A percentile compares a stretch with the other conserved stretches of the same genome.
phyloP scores from a whole-genome alignment of 495 filamentous ascomycete species.

The Daldinia vernicosa region DNA sequence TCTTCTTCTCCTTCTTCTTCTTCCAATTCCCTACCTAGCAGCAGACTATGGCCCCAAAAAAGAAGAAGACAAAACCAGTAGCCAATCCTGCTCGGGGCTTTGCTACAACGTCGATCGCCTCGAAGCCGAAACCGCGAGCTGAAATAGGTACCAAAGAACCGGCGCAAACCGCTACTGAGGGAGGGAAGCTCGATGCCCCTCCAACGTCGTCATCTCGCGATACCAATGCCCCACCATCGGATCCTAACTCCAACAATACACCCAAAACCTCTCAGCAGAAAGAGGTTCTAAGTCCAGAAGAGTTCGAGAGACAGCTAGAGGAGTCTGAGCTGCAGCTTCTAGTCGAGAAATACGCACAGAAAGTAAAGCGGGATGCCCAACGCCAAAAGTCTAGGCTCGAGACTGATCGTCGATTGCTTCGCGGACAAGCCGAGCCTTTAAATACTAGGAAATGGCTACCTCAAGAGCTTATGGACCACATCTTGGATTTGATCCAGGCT shows the following conservation, averaged over 20 bases:
- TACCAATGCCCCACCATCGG: constrained; percentile 47
- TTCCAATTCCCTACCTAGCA: constrained; percentile 14
- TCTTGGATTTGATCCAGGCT: constrained; percentile 68
- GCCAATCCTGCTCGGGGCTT: constrained; percentile 89
- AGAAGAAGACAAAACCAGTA: constrained; percentile 83
- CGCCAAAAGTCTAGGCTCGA: constrained; percentile 76
- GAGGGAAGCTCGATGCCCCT: constrained; percentile 40
- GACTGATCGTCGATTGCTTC: constrained; percentile 79
- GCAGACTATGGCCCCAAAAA: constrained; percentile 74
- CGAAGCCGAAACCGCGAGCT: constrained; percentile 74
- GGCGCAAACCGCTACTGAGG: constrained; percentile 28
- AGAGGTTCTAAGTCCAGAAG: constrained; percentile 74
- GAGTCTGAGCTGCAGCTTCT: constrained; percentile 81
- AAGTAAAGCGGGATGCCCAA: constrained; percentile 70
- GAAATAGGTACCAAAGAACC: constrained; percentile 51
- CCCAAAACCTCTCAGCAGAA: constrained; percentile 55
- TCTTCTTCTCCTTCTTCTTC: background rate
- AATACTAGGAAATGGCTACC: constrained; percentile 81
- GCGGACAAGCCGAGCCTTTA: constrained; percentile 74
- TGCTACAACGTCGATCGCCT: constrained; percentile 89
- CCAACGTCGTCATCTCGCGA: constrained; percentile 45
- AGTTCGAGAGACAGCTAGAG: constrained; percentile 84
- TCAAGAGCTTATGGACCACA: constrained; percentile 76
- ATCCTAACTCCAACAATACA: constrained; percentile 41
- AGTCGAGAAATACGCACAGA: constrained; percentile 80